Conservation (phyloP, 2,329 filamentous ascomycete genomes). For the Penicillium freii region DNA sequence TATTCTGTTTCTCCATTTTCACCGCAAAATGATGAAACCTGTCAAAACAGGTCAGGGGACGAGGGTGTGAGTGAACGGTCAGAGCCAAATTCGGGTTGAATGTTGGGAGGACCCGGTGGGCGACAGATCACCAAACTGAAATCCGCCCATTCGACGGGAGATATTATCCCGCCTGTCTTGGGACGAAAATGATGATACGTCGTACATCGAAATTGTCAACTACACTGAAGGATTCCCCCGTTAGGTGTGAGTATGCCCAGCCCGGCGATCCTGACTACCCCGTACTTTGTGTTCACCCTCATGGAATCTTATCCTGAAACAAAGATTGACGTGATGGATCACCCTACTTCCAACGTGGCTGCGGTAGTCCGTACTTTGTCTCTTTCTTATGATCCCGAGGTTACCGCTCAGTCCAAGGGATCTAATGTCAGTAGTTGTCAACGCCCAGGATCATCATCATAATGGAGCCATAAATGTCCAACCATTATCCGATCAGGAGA, state of each 20-base stretch:
- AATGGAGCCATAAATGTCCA: background rate
- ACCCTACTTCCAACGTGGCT: background rate
- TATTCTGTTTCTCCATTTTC: background rate
- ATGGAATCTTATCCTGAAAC: background rate
- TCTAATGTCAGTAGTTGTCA: background rate
- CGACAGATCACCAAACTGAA: background rate
- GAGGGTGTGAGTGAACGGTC: background rate
- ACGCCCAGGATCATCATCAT: background rate
- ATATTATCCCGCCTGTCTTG: background rate
- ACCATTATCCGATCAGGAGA: constrained; percentile 2
- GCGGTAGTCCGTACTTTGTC: background rate
- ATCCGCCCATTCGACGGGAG: background rate
- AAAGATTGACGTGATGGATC: background rate
- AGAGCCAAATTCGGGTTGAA: background rate
- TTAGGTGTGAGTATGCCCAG: background rate
- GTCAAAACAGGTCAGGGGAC: background rate
- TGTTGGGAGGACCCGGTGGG: background rate
- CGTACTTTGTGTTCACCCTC: background rate
- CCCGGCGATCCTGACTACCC: background rate
- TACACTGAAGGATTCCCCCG: background rate
- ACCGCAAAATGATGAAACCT: background rate
- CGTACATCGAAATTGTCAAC: constrained; percentile 15
- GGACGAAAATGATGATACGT: constrained; percentile 12
- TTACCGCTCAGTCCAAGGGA: background rate
- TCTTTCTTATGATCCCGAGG: background rate